Evolutionary conservation across 75 land plant species (phyloP), one percentile per base, ranked within the genome.

Genomic region (Ceratopteris richardii): DNA sequence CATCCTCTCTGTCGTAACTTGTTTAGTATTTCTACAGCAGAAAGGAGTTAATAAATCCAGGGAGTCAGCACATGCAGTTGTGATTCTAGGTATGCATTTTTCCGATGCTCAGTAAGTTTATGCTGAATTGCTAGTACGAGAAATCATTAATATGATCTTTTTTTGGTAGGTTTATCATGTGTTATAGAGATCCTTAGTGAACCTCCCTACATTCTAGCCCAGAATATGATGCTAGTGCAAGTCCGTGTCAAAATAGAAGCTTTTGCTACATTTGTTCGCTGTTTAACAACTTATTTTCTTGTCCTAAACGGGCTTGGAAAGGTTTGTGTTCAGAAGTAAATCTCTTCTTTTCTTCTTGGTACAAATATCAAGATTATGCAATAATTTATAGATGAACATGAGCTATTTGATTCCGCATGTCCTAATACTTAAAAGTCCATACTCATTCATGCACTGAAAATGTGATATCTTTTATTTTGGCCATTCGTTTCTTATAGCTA

Each of bases 151-250:
- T 46, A 46, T 46, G 50, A 46, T 18, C 12, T 46, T 33, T 33
- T 9, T 33, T 33, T 9, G 3, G 9, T 83, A 94, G 99, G 91
- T 25, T 62, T 67, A 30, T 91, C 96, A 44, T 87, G 97, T 65
- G 53, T 94, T 23, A 28, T 94, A 62, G 99, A 94, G 75, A 62
- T 94, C 20, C 33, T 84, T 57, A 78, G 88, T 9, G 99, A 94
- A 53, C 99, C 99, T 1, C 65, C 83, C 1, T 94, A 86, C 54
- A 89, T 94, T 28, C 71, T 94, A 31, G 82, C 91, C 17, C 99
- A 94, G 62, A 84, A 83, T 58, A 48, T 89, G 65, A 66, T 77
- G 65, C 80, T 94, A 16, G 60, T 94, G 18, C 70, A 61, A 52
- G 46, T 94, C 47, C 85, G 99, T 7, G 58, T 89, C 30, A 23